Conservation (phyloP, 331 rosid genomes). For the Rosa hybrid region DNA sequence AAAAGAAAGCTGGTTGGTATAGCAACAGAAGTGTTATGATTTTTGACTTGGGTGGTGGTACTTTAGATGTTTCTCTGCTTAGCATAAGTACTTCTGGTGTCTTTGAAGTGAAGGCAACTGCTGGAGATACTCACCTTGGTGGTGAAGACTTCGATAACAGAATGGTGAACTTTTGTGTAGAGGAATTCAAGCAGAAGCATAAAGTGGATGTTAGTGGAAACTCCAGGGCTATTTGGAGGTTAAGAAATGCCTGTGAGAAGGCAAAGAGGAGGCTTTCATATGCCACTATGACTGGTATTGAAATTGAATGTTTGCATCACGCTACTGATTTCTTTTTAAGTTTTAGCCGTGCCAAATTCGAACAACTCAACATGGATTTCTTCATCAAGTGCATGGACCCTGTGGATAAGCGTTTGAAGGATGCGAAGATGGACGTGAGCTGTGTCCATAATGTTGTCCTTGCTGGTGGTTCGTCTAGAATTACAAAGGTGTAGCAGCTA, state of each 20-base stretch:
- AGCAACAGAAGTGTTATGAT: not conserved
- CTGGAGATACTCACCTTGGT: conserved; percentile 10
- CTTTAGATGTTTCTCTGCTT: conserved; percentile 7
- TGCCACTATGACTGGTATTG: no score
- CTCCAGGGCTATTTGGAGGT: not conserved
- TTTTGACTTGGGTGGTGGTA: conserved; percentile 43
- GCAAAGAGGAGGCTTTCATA: not conserved
- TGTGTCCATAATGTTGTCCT: no score
- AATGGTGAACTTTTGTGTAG: not conserved
- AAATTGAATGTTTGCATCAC: no score
- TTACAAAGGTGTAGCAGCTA: no score
- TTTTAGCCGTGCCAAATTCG: no score
- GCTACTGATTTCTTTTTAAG: no score
- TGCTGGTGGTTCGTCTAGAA: no score
- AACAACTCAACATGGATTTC: no score
- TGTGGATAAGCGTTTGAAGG: no score
- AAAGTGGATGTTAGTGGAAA: not conserved
- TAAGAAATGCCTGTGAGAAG: not conserved
- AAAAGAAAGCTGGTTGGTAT: conserved; percentile 24
- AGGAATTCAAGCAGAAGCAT: not conserved
- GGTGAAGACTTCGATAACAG: conserved; percentile 10
- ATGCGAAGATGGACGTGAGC: no score
- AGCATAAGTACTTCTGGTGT: not conserved
- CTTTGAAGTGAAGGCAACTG: conserved; percentile 1
- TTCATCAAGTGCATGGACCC: no score